Evolutionary conservation across 106 monocot species (phyloP).

Genomic region (Platanthera guangdongensis): DNA sequence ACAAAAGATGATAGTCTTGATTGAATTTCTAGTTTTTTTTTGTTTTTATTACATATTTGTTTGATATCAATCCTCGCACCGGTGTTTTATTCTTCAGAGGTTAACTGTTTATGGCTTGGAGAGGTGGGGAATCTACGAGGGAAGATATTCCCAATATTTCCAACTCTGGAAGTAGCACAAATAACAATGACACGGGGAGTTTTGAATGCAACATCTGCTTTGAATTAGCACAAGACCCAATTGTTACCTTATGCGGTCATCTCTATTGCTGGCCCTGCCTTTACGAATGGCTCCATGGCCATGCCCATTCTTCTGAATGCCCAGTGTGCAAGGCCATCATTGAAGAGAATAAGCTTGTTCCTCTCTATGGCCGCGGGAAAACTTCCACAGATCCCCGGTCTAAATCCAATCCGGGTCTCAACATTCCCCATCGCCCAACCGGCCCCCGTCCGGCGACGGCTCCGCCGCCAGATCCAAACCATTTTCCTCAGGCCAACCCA

Average conservation of each 20-base stretch:
- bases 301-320: constrained; percentile 63
- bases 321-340: constrained; percentile 79
- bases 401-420: constrained; percentile 33
- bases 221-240: constrained; percentile 70
- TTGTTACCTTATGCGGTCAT: constrained; percentile 80
- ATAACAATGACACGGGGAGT: constrained; percentile 38
- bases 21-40: neutral
- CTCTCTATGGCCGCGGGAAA: constrained; percentile 72
- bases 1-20: neutral
- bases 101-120: constrained; percentile 23
- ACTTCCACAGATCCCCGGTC: constrained; percentile 49
- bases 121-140: constrained; percentile 36
- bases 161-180: constrained; percentile 17
- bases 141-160: constrained; percentile 15
- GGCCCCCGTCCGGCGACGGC: constrained; percentile 61
- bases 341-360: constrained; percentile 65
- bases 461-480: constrained; percentile 34
- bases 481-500: constrained; percentile 34
- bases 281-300: constrained; percentile 64
- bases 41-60: neutral
- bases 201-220: constrained; percentile 94
- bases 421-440: constrained; percentile 61
- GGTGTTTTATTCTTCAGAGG: neutral
- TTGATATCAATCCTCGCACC: neutral
- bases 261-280: constrained; percentile 92